Evolutionary conservation across 176 grass and related monocot genomes (phyloP), one percentile per base, ranked within the genome.

Genomic region (Bonia amplexicaulis): DNA sequence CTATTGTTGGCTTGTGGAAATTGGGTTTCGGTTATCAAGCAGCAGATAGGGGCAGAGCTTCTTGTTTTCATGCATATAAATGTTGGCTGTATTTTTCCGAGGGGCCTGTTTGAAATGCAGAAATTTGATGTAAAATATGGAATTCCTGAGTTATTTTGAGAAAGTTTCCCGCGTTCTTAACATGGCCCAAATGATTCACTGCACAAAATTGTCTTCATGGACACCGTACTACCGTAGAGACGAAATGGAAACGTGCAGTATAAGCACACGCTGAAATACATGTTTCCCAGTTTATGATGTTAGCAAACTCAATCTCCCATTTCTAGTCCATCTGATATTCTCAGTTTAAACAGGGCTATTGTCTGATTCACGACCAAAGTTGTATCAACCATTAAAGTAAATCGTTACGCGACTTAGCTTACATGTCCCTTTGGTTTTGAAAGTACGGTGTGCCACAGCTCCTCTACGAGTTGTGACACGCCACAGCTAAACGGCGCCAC

Each of bases 1-100:
- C 69, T 55, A 0, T 70, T 85, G 31, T 68, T 81, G 29, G 12
- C 69, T 81, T 81, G 57, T 41, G 46, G 51, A 59, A 66, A 73
- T 31, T 47, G 71, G 35, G 22, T 25, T 71, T 69, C 47, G 6
- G 86, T 48, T 76, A 19, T 26, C 39, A 37, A 46, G 64, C 78
- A 46, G 40, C 54, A 29, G 44, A 29, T 42, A 1, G 1, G 33
- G 47, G 51, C 35, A 78, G 12, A 11, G 7, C 55, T 46, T 75
- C 49, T 57, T 62, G 58, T 65, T 66, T 29, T 49, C 44, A 3
- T 51, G 77, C 17, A 65, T 35, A 22, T 11, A 47, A 48, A 22
- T 65, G n/a, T n/a, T 41, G n/a, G n/a, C 10, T 76, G 15, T 22
- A 15, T n/a, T 74, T 69, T 47, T 47, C 48, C 48, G 1, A 51